Base-by-base conservation (phyloP, 1,284 basidiomycete genomes). In the Testicularia cyperi region DNA sequence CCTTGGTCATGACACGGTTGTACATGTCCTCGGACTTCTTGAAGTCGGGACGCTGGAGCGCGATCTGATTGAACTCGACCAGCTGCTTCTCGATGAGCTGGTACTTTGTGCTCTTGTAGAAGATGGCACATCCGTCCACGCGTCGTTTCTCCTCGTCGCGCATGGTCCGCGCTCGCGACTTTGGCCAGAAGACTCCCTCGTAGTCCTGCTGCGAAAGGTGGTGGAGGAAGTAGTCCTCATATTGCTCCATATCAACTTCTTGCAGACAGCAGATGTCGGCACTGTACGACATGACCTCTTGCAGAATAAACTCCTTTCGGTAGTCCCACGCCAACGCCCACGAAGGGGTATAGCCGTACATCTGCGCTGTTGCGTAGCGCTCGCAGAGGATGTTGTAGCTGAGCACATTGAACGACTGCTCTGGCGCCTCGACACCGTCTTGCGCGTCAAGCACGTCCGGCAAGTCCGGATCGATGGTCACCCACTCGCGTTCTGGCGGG, bases 21-120 rank as follows among this genome's bases (percentile, higher is more conserved):
- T 97, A 98, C 91, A 98, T 94, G 79, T 97, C 94, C 74, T 98
- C 92, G 5, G 92, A 95, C 81, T 92, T 94, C 80, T 94, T 92
- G 80, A 97, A 94, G 77, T 98, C 94, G 31, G 87, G 84, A 38
- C 91, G 86, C 72, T 91, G 88, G 82, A 97, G 88, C 6, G 92
- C 92, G 52, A 92, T 83, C 46, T 90, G 85, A 77, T 88, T 90
- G 80, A 94, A 99, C 78, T 98, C 95, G 76, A 98, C 84, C 30
- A 94, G 83, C 61, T 92, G 88, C 70, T 89, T 89, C 80, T 98
- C 94, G 46, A 98, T 87, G 32, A 99, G 84, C 53, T 86, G 83
- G 79, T 88, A 98, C 77, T 90, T 94, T 67, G 38, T 64, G 37
- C 84, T 80, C 80, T 92, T 95, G 85, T 86, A 97, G 80, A 98